Base-by-base conservation (phyloP, 2,329 filamentous ascomycete genomes). In the Aureobasidium uvarum region DNA sequence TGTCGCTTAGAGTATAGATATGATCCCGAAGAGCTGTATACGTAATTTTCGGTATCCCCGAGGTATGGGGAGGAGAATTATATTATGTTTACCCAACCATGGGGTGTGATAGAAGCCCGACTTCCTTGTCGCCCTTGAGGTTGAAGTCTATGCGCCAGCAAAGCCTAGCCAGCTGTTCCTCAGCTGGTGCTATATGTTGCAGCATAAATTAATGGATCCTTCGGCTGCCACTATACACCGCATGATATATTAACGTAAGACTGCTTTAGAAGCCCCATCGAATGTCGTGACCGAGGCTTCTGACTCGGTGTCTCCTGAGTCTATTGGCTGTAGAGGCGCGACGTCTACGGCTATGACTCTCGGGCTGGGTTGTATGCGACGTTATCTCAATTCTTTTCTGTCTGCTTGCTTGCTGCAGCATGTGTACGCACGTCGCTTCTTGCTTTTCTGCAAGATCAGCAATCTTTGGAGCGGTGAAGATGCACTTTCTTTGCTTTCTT, bases 351-450 rank as follows among this genome's bases (percentile, higher is more conserved):
- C 2, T 36, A 48, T 54, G 50, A 5, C 31, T 33, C 46, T 50
- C 31, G 48, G 48, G 48, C 7, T 20, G 41, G 25, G 16, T 14
- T 16, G 31, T 54, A 54, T 54, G 50, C 50, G 50, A 38, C n/a
- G 18, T 38, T 54, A 54, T 54, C 50, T 54, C 16, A n/a, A 11
- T 38, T 23, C 38, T 18, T 38, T 18, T 38, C 11, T 54, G 38
- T 25, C 28, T 58, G 23, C 54, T 58, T 58, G 38, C 54, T 55
- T 55, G 36, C 39, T 58, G 54, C 54, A 58, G 8, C 39, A 45
- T 58, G 39, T 58, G 39, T 39, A 14, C 43, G 54, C 54, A 39
- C 45, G 39, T 51, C 31, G 48, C 46, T 31, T 50, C 46, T 18
- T 43, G 38, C 54, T 45, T 58, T 39, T 5, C 51, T 56, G 52